Conservation (phyloP, 2,329 filamentous ascomycete species). For the Aspergillus uvarum region DNA sequence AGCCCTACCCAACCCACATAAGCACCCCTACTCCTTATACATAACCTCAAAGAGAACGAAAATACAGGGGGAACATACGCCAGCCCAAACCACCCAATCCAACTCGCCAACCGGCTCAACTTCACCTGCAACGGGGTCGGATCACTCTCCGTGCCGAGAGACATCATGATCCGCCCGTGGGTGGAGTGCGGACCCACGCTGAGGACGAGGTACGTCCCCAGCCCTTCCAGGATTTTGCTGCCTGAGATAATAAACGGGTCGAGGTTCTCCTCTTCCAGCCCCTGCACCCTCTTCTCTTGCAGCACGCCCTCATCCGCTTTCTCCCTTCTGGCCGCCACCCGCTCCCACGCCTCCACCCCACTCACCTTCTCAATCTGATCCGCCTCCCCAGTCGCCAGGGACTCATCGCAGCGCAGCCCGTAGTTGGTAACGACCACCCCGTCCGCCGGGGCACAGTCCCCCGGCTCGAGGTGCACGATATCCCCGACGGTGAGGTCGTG, state of each 20-base stretch:
- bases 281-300: conserved; percentile 33
- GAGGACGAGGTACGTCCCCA: conserved; percentile 71
- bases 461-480: conserved; percentile 64
- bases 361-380: conserved; percentile 64
- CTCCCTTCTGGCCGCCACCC: conserved; percentile 36
- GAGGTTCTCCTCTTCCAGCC: conserved; percentile 22
- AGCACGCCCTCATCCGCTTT: not conserved
- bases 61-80: not conserved
- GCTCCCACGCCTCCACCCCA: conserved; percentile 47
- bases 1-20: conserved; percentile 29
- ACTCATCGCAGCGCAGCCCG: conserved; percentile 67
- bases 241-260: conserved; percentile 78
- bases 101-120: conserved; percentile 69
- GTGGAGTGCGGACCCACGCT: conserved; percentile 69
- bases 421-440: conserved; percentile 65
- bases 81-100: conserved; percentile 67
- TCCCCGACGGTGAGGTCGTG: conserved; percentile 67
- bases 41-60: no score
- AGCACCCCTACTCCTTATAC: not conserved
- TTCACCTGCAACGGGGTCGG: conserved; percentile 74
- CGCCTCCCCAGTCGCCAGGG: conserved; percentile 68
- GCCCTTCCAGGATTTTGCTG: conserved; percentile 70
- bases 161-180: conserved; percentile 71
- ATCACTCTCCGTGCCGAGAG: conserved; percentile 67
- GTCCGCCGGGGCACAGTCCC: conserved; percentile 67